Conservation (phyloP, 2,329 filamentous ascomycete species). For the Stemphylium vesicarium region DNA sequence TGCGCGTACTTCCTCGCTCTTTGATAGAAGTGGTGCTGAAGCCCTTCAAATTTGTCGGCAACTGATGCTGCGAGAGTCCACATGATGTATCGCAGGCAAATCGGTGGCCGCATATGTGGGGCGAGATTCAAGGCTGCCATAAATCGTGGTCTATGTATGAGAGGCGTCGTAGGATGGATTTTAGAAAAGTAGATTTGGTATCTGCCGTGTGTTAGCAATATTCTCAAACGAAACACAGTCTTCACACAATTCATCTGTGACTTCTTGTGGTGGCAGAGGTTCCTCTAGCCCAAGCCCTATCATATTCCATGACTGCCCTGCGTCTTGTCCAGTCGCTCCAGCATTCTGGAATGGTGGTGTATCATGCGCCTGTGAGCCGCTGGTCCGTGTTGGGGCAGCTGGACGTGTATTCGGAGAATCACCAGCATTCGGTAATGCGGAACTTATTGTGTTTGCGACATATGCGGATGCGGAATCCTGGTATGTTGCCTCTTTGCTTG, state of each 20-base stretch:
- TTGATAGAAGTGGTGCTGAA: slow-evolving; percentile 90
- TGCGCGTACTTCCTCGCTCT: slow-evolving; percentile 90
- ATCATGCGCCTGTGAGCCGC: slow-evolving; percentile 24
- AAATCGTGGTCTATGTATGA: slow-evolving; percentile 89
- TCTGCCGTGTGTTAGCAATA: slow-evolving; percentile 51
- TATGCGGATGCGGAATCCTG: slow-evolving; percentile 39
- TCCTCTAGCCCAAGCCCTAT: slow-evolving; percentile 83
- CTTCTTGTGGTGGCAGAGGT: slow-evolving; percentile 75
- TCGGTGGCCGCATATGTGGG: slow-evolving; percentile 83
- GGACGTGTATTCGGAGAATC: slow-evolving; percentile 27
- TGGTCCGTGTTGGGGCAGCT: slow-evolving; percentile 8
- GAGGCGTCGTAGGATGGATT: slow-evolving; percentile 81
- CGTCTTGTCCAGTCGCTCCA: slow-evolving; percentile 18
- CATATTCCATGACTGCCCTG: slow-evolving; percentile 77
- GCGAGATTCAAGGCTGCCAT: slow-evolving; percentile 87
- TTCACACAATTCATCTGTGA: slow-evolving; percentile 82
- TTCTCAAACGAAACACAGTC: not conserved
- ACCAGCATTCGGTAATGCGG: slow-evolving; percentile 27
- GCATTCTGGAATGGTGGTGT: slow-evolving; percentile 26
- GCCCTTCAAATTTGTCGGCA: slow-evolving; percentile 76
- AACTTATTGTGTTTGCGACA: slow-evolving; percentile 39
- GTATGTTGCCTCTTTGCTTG: slow-evolving; percentile 31
- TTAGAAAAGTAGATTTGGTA: slow-evolving; percentile 91
- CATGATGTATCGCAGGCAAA: slow-evolving; percentile 90
- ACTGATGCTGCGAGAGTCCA: slow-evolving; percentile 92